Evolutionary conservation across 2,329 filamentous ascomycete species (phyloP), one percentile per base, ranked within the genome.

Genomic region (Talaromyces islandicus): DNA sequence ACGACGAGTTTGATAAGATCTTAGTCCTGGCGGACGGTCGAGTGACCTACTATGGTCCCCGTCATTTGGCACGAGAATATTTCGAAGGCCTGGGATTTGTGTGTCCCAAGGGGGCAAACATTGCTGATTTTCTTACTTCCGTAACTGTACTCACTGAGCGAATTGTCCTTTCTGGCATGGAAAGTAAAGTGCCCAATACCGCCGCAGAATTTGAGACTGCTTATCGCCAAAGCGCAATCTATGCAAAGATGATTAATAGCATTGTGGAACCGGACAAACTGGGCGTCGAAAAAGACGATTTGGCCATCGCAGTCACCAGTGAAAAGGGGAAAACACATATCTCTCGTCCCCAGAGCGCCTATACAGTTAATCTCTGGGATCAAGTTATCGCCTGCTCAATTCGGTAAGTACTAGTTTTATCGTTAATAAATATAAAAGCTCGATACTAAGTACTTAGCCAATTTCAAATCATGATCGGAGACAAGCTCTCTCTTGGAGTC

Each of bases 1-100:
- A 87, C 68, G 77, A 87, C 35, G 77, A 85, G 1, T 89, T 89
- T 66, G 86, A 89, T 70, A 89, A 89, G 67, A 83, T 88, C 0
- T 76, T 89, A 0, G 81, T 89, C 1, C 77, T 89, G 0, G 85
- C 88, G 19, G 80, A 85, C 50, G 87, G 87, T 30, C 81, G 82
- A 60, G 73, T 88, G 60, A 81, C 86, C 27, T 90, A 82, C 73
- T 89, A 86, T 63, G 87, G 87, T 0, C 80, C 85, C 0, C 75
- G 78, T 50, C 71, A 77, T 3, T 75, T 84, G 54, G 87, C 87
- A 0, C 75, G 78, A 4, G 78, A 80, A 0, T 90, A 87, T 66
- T 86, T 89, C 75, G 85, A 88, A 67, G 72, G 77, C 0, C 70
- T 87, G 11, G 87, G 87, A 0, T 89, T 90, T 66, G 65, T 83